A percentile compares a stretch with the other conserved stretches of the same genome.
phyloP scores from a whole-genome alignment of 192 early-diverging fungal species.

The Coemansia sp. region DNA sequence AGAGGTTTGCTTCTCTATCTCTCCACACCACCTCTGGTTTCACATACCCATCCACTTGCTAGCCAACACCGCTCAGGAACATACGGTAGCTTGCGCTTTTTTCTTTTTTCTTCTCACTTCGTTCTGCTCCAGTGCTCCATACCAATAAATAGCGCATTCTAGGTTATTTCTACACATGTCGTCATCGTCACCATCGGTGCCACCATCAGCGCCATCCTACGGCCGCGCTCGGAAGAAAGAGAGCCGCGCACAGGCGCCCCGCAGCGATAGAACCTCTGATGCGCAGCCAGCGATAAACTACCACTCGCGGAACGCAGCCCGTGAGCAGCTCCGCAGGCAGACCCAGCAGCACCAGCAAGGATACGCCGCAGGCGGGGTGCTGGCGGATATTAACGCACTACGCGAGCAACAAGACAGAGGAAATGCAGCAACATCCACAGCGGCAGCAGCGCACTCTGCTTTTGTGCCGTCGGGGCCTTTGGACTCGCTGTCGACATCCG shows the following conservation, averaged over 20 bases:
- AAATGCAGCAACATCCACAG: neutral
- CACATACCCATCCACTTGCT: neutral
- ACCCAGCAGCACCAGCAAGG: constrained; percentile 18
- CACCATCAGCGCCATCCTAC: neutral
- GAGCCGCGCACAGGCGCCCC: constrained; percentile 4
- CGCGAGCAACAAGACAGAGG: constrained; percentile 26
- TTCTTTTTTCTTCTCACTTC: neutral
- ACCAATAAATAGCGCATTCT: too few relatives aligned
- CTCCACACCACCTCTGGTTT: neutral
- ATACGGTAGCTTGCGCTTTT: neutral
- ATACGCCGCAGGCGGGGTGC: constrained; percentile 17
- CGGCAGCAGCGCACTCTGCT: constrained; percentile 12
- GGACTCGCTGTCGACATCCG: constrained; percentile 38
- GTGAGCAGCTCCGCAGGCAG: constrained; percentile 33
- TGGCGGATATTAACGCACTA: constrained; percentile 36
- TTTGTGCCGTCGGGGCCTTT: constrained; percentile 39
- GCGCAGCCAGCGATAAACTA: constrained; percentile 17
- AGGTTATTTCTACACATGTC: neutral
- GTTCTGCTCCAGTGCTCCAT: neutral
- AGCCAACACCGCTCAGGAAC: neutral
- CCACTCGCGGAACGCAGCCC: constrained; percentile 30
- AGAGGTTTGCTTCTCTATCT: neutral
- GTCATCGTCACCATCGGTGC: neutral
- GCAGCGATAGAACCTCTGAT: constrained; percentile 14
- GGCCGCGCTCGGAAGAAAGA: constrained; percentile 5